Evolutionary conservation across 352 stramenopile genomes (phyloP).

Genomic region (Elongisporangium anandrum): DNA sequence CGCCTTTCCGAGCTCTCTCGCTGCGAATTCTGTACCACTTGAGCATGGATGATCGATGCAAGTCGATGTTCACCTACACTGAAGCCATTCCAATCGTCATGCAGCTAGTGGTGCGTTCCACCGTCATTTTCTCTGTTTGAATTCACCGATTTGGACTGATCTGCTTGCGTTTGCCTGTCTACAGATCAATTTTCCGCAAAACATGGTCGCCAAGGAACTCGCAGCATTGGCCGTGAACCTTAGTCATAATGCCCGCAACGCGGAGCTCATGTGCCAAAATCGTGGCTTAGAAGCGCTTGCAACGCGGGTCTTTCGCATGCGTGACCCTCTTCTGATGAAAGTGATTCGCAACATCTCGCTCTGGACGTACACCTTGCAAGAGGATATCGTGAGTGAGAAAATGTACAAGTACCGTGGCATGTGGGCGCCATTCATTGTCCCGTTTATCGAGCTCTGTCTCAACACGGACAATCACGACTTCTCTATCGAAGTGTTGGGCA

Average conservation of each 20-base stretch:
- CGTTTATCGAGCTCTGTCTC: slow-evolving; percentile 83
- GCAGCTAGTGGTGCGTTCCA: slow-evolving; percentile 72
- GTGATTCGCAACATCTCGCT: slow-evolving; percentile 89
- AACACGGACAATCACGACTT: slow-evolving; percentile 91
- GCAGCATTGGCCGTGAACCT: slow-evolving; percentile 94
- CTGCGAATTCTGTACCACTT: slow-evolving; percentile 94
- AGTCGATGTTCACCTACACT: slow-evolving; percentile 94
- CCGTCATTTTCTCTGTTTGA: background rate
- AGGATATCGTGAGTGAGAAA: slow-evolving; percentile 79
- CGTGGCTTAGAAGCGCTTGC: slow-evolving; percentile 86
- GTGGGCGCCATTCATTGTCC: slow-evolving; percentile 89
- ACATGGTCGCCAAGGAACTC: slow-evolving; percentile 90
- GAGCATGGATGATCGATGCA: slow-evolving; percentile 93
- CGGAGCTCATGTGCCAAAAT: slow-evolving; percentile 89
- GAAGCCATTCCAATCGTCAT: slow-evolving; percentile 93
- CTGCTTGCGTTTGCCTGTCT: background rate
- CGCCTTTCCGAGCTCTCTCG: slow-evolving; percentile 81
- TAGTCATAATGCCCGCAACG: slow-evolving; percentile 87
- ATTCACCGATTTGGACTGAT: background rate
- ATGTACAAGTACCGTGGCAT: slow-evolving; percentile 91
- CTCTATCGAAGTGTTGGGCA: slow-evolving; percentile 91
- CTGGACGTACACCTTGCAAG: slow-evolving; percentile 91
- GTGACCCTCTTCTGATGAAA: slow-evolving; percentile 93
- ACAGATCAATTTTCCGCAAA: slow-evolving; percentile 91
- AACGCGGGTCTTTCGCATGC: slow-evolving; percentile 83